phyloP scores from a whole-genome alignment of 257 asterid species.

The Ligustrum vulgare region DNA sequence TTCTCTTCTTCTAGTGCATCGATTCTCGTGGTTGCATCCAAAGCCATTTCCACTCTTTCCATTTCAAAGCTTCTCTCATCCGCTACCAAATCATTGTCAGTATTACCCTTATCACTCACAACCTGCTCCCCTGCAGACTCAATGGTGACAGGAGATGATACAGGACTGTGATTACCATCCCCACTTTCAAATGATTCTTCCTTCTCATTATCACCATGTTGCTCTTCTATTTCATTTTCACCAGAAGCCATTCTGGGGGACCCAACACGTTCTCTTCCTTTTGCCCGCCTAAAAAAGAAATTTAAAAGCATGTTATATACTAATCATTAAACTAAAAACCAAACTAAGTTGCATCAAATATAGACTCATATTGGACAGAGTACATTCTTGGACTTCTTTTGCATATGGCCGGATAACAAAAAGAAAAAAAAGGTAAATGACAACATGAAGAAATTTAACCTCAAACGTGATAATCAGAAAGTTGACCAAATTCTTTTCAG shows the following conservation, averaged over 20 bases:
- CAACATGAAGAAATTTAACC: background rate
- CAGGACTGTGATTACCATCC: conserved; percentile 46
- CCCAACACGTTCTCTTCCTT: conserved; percentile 38
- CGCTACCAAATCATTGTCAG: conserved; percentile 38
- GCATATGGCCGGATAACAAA: background rate
- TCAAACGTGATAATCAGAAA: background rate
- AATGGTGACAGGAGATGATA: conserved; percentile 43
- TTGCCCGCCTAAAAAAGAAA: conserved; percentile 44
- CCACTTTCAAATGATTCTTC: conserved; percentile 50
- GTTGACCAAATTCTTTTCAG: background rate
- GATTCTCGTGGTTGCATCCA: conserved; percentile 36
- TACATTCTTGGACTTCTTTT: background rate
- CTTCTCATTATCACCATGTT: conserved; percentile 31
- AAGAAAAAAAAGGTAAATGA: background rate
- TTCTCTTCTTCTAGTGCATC: conserved; percentile 11
- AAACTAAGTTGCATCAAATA: background rate
- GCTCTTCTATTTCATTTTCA: conserved; percentile 34
- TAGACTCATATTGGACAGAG: background rate
- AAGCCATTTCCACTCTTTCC: conserved; percentile 43
- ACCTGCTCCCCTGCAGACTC: conserved; percentile 49
- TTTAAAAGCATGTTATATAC: background rate
- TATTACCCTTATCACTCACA: conserved; percentile 40
- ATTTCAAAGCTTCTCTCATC: conserved; percentile 43
- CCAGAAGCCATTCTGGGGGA: conserved; percentile 43
- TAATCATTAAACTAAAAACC: background rate